A percentile compares a stretch with the other conserved stretches of the same genome.
Evolutionary conservation across 306 rosid species (phyloP).

Genomic region (Purshia tridentata): DNA sequence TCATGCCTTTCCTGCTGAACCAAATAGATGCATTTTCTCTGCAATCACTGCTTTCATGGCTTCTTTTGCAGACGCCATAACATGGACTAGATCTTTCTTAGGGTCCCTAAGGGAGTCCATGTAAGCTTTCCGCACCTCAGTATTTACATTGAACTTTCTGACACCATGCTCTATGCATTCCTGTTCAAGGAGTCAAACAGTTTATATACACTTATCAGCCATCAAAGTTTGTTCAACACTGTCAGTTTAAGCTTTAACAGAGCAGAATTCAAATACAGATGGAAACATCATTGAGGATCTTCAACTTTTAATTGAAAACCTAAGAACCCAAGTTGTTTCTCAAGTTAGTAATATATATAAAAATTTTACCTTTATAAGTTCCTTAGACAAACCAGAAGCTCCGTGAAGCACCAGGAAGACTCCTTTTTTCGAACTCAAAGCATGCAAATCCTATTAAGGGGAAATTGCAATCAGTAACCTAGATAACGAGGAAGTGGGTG

Average conservation of each 20-base stretch:
- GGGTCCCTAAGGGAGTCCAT: slow-evolving; percentile 71
- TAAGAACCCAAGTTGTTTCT: slow-evolving; percentile 2
- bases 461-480: slow-evolving; percentile 29
- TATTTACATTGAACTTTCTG: slow-evolving; percentile 93
- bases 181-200: slow-evolving; percentile 43
- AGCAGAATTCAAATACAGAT: background rate
- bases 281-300: slow-evolving; percentile 6
- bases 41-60: slow-evolving; percentile 89
- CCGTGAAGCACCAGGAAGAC: slow-evolving; percentile 86
- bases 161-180: slow-evolving; percentile 73
- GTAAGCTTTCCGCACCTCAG: slow-evolving; percentile 94
- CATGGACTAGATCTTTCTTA: slow-evolving; percentile 76
- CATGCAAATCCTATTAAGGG: slow-evolving; percentile 53
- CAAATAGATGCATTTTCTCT: slow-evolving; percentile 90
- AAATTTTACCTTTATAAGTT: slow-evolving; percentile 63
- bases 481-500: background rate
- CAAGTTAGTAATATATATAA: background rate
- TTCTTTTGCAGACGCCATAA: slow-evolving; percentile 80
- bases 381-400: slow-evolving; percentile 79
- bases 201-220: slow-evolving; percentile 11
- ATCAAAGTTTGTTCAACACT: no score
- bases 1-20: slow-evolving; percentile 84
- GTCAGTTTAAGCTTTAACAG: no score
- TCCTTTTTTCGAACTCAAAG: slow-evolving; percentile 65
- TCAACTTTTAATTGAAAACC: slow-evolving; percentile 4